Evolutionary conservation across 2,329 filamentous ascomycete genomes (phyloP).

Genomic region (Verticillium nubilum): DNA sequence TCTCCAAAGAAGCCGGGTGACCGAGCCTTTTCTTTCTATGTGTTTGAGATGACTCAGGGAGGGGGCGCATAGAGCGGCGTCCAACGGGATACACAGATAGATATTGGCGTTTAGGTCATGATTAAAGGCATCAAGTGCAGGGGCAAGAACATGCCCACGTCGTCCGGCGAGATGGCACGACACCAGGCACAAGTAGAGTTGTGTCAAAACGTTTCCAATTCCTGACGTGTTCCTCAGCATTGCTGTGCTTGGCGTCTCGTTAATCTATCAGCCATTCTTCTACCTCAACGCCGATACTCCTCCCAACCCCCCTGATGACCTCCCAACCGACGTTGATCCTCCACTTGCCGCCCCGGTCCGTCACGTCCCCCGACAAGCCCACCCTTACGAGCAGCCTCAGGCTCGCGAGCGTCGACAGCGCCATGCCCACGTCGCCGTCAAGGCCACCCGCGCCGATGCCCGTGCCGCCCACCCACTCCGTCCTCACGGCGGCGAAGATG

Average conservation of each 20-base stretch:
- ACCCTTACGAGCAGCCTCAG: slow-evolving; percentile 64
- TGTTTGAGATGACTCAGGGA: background rate
- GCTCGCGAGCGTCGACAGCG: slow-evolving; percentile 67
- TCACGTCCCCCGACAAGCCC: slow-evolving; percentile 53
- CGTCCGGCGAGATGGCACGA: background rate
- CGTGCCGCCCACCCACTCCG: slow-evolving; percentile 42
- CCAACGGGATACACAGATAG: background rate
- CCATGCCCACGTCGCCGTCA: slow-evolving; percentile 55
- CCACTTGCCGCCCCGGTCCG: slow-evolving; percentile 70
- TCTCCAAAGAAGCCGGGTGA: background rate
- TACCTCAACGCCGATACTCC: slow-evolving; percentile 71
- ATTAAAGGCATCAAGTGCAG: background rate
- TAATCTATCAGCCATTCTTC: slow-evolving; percentile 71
- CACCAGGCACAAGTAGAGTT: background rate
- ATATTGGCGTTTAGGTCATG: background rate
- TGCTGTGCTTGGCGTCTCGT: no score
- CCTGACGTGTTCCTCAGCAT: no score
- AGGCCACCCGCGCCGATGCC: slow-evolving; percentile 28
- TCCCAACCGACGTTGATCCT: slow-evolving; percentile 77
- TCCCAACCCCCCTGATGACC: slow-evolving; percentile 61
- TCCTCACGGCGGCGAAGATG: slow-evolving; percentile 64
- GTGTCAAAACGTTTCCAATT: background rate
- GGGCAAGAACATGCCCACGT: background rate
- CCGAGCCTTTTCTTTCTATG: background rate
- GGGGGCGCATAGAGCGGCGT: background rate